Base-by-base conservation (phyloP, 257 asterid genomes). In the Datura wrightii region DNA sequence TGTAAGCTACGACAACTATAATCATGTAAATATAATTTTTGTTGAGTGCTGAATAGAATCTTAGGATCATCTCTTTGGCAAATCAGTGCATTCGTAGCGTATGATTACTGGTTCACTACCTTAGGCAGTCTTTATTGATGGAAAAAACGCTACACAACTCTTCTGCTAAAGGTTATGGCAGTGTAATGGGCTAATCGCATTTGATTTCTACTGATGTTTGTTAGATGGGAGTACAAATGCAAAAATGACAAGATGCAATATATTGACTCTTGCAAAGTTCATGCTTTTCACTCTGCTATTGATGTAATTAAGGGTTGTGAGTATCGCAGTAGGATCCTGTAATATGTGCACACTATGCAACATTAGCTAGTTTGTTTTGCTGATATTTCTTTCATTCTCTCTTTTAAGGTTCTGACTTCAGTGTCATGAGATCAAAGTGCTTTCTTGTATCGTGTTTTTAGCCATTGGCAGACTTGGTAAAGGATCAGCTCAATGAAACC, bases 401-500 rank as follows among this genome's bases (percentile, higher is more conserved):
- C 74, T 65, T 13, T 14, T 34, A 65, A 3, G 2, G 74, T 65
- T 34, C 19, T 65, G 53, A 36, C 74, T 65, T 65, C 74, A 65
- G 46, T 65, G 74, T 65, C 74, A 65, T 65, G 74, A 65, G 74
- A 14, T 65, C 46, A 65, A 36, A 65, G 46, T 11, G 71, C 71
- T 63, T 5, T 63, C 71, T 31, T 63, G 10, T 31, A 63, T 24
- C 4, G 8, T 63, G 9, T 65, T 65, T 65, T 65, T 41, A 13
- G 74, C 74, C 74, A 34, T 8, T 65, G 74, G 44, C 19, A 13
- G 44, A 65, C 37, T 59, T 59, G 66, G 66, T 59, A 10, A 63
- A 10, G 3, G 5, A 31, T 31, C 70, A 31, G 52, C 78, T 7
- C 52, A 37, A 39, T 69, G 31, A 41, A 69, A 16, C 31, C 78